Evolutionary conservation across 257 asterid species (phyloP).

Genomic region (Leptodermis oblonga): DNA sequence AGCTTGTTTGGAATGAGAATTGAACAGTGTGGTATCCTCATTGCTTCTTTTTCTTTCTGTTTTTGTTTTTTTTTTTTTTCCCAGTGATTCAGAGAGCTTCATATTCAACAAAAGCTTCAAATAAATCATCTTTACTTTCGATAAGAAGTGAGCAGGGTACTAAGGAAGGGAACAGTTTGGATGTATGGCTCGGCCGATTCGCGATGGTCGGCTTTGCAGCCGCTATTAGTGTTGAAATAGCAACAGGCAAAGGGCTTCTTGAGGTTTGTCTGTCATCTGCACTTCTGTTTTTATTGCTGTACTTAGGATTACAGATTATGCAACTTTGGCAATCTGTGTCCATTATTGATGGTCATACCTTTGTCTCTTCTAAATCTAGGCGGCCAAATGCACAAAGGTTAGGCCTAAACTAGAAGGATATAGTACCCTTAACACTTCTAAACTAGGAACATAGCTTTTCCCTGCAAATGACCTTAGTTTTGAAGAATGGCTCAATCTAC

Average conservation of each 20-base stretch:
- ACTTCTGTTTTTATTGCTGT: background rate
- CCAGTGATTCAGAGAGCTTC: conserved; percentile 41
- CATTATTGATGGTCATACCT: background rate
- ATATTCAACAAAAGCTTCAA: conserved; percentile 19
- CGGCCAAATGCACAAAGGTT: background rate
- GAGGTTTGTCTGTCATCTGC: conserved; percentile 40
- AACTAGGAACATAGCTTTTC: background rate
- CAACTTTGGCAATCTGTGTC: background rate
- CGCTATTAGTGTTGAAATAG: conserved; percentile 65
- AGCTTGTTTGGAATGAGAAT: background rate
- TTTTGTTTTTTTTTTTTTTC: too few relatives aligned
- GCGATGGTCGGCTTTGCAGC: conserved; percentile 88
- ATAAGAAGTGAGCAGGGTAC: conserved; percentile 75
- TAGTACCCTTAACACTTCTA: background rate
- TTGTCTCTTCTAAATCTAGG: background rate
- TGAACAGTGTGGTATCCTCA: conserved; percentile 3
- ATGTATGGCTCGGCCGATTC: conserved; percentile 80
- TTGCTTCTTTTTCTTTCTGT: conserved; percentile 11
- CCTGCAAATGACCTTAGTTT: background rate
- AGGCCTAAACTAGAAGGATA: background rate
- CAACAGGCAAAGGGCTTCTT: conserved; percentile 79
- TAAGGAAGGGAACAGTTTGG: conserved; percentile 53
- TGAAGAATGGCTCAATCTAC: background rate
- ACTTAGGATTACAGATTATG: background rate
- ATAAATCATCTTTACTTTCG: conserved; percentile 31